These are phyloP conservation scores for Glebionis coronaria DNA, from an alignment of 129 eudicot species.

Conservation along the genomic window DNA sequence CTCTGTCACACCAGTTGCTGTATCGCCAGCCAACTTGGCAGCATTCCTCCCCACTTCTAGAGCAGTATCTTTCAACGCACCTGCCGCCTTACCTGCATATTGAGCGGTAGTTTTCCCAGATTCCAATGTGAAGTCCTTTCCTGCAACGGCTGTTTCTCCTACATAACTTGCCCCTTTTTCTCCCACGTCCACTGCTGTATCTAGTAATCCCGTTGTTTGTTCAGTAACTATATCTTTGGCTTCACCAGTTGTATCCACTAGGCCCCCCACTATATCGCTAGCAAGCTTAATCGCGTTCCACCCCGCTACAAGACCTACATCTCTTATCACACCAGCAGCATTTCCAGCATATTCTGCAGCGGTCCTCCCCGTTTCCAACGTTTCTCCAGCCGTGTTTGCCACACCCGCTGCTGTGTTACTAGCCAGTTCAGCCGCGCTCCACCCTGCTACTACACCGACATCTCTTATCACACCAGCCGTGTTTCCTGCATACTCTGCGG, in stretches of 20 bases:
- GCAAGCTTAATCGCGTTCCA: too few species aligned
- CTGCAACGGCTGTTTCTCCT: slow-evolving; percentile 37
- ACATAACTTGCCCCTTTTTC: slow-evolving; percentile 42
- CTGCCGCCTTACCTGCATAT: slow-evolving; percentile 33
- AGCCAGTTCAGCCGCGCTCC: slow-evolving; percentile 2
- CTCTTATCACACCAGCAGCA: slow-evolving; percentile 16
- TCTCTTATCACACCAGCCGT: background rate
- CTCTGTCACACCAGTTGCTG: background rate
- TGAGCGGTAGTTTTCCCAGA: slow-evolving; percentile 37
- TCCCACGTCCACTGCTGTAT: slow-evolving; percentile 5
- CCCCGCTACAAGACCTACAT: background rate
- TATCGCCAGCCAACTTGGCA: slow-evolving; percentile 8
- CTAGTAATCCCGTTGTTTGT: background rate
- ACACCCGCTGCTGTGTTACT: background rate
- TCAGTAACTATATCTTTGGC: too few species aligned
- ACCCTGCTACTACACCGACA: background rate
- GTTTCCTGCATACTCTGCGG: background rate
- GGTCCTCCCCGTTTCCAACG: slow-evolving; percentile 36
- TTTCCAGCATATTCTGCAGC: slow-evolving; percentile 31
- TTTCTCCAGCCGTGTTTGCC: background rate
- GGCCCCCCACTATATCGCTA: too few species aligned
- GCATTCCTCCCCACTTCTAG: too few species aligned
- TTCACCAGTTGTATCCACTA: too few species aligned
- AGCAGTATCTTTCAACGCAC: slow-evolving; percentile 41
- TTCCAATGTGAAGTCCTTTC: slow-evolving; percentile 41